Percentiles rank a stretch among this genome's conserved stretches.
phyloP scores from a whole-genome alignment of 2,329 filamentous ascomycete species.

The Sporothrix euskadiensis region DNA sequence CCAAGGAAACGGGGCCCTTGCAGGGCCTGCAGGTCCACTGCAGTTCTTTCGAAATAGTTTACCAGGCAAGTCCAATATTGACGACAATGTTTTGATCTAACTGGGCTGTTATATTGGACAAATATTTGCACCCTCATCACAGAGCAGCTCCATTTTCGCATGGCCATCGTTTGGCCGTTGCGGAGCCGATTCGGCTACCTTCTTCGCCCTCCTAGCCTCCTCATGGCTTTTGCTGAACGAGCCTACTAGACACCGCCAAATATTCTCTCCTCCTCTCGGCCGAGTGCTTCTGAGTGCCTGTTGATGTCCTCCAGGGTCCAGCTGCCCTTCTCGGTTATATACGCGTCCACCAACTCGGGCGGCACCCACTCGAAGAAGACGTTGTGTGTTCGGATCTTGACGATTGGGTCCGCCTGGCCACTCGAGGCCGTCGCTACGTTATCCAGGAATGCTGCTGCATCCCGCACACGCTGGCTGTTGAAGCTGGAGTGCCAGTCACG shows the following conservation, averaged over 20 bases:
- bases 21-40: not conserved
- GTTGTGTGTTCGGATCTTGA: slow-evolving; percentile 46
- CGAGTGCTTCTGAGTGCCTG: not conserved
- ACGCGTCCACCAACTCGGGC: slow-evolving; percentile 51
- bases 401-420: not conserved
- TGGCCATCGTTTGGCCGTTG: not conserved
- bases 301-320: slow-evolving; percentile 44
- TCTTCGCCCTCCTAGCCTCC: not conserved
- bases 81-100: not conserved
- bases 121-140: not conserved
- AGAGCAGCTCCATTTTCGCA: not conserved
- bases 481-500: slow-evolving; percentile 46
- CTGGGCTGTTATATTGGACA: not conserved
- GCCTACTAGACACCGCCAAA: not conserved
- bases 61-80: not conserved
- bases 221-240: not conserved
- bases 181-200: not conserved
- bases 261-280: not conserved
- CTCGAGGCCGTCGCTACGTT: not conserved
- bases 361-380: slow-evolving; percentile 65
- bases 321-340: slow-evolving; percentile 56
- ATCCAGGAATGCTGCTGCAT: slow-evolving; percentile 30
- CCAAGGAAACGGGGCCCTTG: not conserved
- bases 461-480: slow-evolving; percentile 31
- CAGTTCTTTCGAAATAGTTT: not conserved